Evolutionary conservation across 140 eudicot genomes (phyloP), one percentile per base, ranked within the genome.

Genomic region (Artemisia princeps): DNA sequence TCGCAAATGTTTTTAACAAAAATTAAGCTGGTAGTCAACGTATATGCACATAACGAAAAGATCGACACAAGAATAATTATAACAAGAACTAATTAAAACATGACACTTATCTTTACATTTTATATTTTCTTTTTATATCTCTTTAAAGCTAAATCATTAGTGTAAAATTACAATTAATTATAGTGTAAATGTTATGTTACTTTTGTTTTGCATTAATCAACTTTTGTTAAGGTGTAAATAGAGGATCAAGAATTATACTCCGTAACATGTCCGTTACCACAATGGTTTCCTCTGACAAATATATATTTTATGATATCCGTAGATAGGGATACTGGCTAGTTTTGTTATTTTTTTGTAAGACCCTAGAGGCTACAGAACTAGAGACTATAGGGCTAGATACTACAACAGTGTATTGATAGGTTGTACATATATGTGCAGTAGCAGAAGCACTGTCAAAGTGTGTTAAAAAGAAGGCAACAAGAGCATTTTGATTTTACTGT

Each of bases 281-380:
- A 46, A 65, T 70, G 75, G 44, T 37, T 37, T 37, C 9, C 9
- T 37, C 9, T 37, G 44, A 37, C 9, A 37, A 37, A 49, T 50
- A 50, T 60, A 62, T 60, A 26, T 60, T 48, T 61, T 49, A 71
- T 48, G 26, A 44, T 54, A 72, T 72, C 64, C 55, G 7, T 63
- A 15, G 64, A 51, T 52, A 53, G 53, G 20, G 52, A 62, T 62
- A 51, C 55, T 72, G 56, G 64, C 52, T 62, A 62, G 76, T 62
- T 72, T 62, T 52, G 70, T 62, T 72, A 62, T 72, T 19, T 52
- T 62, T 63, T 57, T 40, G 65, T 7, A 57, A 62, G 51, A 67
- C 70, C 40, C 76, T 72, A 51, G 76, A 62, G 67, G 64, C 54
- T 33, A 53, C 70, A 62, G 76, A 54, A 55, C 64, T 62, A 69